Percentiles rank a stretch among this genome's conserved stretches.
Conservation (phyloP, 352 stramenopile genomes). For the Pythium periplocum region DNA sequence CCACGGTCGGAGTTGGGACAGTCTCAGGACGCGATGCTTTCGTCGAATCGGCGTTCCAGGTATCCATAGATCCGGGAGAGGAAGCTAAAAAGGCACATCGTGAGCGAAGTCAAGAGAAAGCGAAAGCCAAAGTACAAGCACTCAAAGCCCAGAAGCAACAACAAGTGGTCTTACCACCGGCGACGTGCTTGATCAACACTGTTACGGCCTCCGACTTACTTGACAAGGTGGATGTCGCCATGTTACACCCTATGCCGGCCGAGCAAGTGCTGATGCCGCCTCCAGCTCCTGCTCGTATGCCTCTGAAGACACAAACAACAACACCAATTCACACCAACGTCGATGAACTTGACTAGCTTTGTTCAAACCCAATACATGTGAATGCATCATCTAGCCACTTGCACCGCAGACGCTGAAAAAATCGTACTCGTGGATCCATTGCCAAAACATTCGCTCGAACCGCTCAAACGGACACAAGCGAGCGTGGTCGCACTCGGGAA, state of each 20-base stretch:
- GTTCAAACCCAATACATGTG: too few relatives aligned
- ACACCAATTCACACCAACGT: constrained; percentile 32
- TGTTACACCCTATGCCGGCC: too few relatives aligned
- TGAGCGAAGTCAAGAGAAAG: constrained; percentile 8
- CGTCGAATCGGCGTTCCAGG: constrained; percentile 38
- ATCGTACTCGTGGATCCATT: constrained; percentile 70
- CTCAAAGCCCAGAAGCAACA: constrained; percentile 8
- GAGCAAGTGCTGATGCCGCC: constrained; percentile 10
- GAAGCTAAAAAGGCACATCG: not conserved
- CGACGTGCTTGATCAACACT: too few relatives aligned
- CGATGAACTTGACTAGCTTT: constrained; percentile 39
- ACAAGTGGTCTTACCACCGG: too few relatives aligned
- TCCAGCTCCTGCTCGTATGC: constrained; percentile 5
- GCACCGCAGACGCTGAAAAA: constrained; percentile 46
- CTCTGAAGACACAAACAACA: not conserved
- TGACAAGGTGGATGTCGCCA: too few relatives aligned
- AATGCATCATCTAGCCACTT: too few relatives aligned
- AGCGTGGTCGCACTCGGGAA: constrained; percentile 39
- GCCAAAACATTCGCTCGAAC: constrained; percentile 49
- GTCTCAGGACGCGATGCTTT: constrained; percentile 37
- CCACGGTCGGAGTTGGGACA: constrained; percentile 39
- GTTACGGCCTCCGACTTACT: too few relatives aligned
- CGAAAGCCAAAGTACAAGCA: constrained; percentile 5
- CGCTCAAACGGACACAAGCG: constrained; percentile 46
- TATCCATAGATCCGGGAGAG: not conserved